Evolutionary conservation across 352 stramenopile genomes (phyloP), one percentile per base, ranked within the genome.

Genomic region (Peronosclerospora sorghi): DNA sequence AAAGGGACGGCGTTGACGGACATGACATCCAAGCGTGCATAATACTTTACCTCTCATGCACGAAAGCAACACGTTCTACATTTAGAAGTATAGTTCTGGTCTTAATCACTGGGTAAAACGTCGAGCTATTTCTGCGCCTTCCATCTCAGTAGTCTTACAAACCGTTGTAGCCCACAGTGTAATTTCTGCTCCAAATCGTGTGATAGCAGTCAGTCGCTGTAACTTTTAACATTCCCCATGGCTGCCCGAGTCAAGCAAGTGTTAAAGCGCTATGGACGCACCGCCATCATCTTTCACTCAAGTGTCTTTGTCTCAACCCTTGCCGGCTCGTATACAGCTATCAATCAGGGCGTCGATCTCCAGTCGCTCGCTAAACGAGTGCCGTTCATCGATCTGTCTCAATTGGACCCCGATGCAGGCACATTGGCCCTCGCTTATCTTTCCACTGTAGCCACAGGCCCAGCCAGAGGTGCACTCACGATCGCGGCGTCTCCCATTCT

Each of bases 301-400:
- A 94, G 89, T 50, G 54, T 93, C 32, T 98, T 98, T 70, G 86
- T 82, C 5, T 85, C 93, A 13, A 97, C 97, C 53, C 96, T 99
- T 53, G 77, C 73, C 1, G 86, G 75, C 32, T 78, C 71, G 15
- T 92, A 86, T 44, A 59, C 56, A 3, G 73, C 73, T 24, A 85
- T 92, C 45, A 59, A 68, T 35, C 56, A 75, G 41, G 79, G 79
- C 43, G 42, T 86, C 13, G 64, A 92, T 35, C 59, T 92, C 18
- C 54, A 80, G 29, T 47, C 63, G 13, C 38, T 71, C 29, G 59
- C 83, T 15, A 54, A 64, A 45, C 68, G 65, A 32, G 51, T 89
- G 18, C 79, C 79, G 2, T 84, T 89, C 51, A 59, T 92, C 9
- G 68, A 89, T 40, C 38, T 83, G 35, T 68, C 66, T 20, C 71